Evolutionary conservation across 1,284 basidiomycete species (phyloP).

Genomic region (Trametes pubescens): DNA sequence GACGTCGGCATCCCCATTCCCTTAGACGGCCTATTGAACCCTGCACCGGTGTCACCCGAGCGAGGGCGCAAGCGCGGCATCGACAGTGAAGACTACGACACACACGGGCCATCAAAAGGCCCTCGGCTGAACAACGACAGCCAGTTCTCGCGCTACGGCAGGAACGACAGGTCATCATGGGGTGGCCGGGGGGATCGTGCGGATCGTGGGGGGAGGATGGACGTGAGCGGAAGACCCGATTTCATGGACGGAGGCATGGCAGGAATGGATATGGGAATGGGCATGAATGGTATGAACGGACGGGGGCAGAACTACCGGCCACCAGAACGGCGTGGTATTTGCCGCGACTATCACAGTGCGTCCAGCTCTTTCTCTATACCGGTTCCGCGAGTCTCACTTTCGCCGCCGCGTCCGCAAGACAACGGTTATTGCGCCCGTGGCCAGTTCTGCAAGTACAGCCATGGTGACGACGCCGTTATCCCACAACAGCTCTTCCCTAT

Average conservation of each 20-base stretch:
- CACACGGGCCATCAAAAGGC: conserved; percentile 72
- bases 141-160: conserved; percentile 66
- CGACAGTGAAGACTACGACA: conserved; percentile 66
- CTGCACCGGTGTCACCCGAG: conserved; percentile 54
- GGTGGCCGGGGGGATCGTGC: conserved; percentile 49
- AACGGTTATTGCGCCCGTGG: conserved; percentile 92
- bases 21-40: conserved; percentile 65
- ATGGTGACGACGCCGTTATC: conserved; percentile 83
- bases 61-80: conserved; percentile 70
- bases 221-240: conserved; percentile 36
- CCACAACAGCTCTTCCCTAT: conserved; percentile 72
- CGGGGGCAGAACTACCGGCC: conserved; percentile 68
- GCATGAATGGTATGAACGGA: conserved; percentile 54
- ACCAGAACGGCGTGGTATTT: conserved; percentile 76
- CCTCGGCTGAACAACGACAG: conserved; percentile 68
- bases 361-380: conserved; percentile 29
- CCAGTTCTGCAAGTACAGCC: conserved; percentile 90
- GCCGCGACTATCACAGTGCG: conserved; percentile 92
- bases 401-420: conserved; percentile 54
- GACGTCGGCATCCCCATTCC: conserved; percentile 82
- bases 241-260: conserved; percentile 45
- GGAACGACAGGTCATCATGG: conserved; percentile 43
- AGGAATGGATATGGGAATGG: conserved; percentile 46
- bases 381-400: conserved; percentile 3
- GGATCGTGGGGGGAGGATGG: conserved; percentile 42